Conservation (phyloP, 179 eudicot genomes). For the Beta macrorhiza region DNA sequence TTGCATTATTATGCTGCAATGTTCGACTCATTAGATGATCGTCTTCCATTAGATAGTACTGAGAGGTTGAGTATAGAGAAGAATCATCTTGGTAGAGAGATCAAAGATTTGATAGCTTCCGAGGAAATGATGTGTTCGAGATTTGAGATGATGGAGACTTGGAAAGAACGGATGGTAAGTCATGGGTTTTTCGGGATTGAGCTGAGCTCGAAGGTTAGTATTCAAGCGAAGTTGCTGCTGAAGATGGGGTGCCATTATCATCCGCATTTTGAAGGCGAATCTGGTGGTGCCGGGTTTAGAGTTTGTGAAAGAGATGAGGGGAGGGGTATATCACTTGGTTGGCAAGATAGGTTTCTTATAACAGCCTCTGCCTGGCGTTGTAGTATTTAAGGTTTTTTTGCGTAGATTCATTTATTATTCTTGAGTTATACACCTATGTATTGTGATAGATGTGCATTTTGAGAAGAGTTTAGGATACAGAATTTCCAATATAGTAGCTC, state of each 20-base stretch:
- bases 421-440: no score
- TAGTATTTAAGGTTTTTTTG: conserved; percentile 14
- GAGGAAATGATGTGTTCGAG: conserved; percentile 32
- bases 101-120: conserved; percentile 42
- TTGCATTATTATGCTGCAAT: conserved; percentile 73
- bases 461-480: no score
- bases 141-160: conserved; percentile 59
- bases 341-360: conserved; percentile 69
- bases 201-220: conserved; percentile 51
- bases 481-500: no score
- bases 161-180: conserved; percentile 62
- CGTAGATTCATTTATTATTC: no score
- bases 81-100: conserved; percentile 61
- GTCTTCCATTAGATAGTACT: conserved; percentile 54
- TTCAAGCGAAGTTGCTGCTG: conserved; percentile 68
- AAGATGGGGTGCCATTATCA: conserved; percentile 61
- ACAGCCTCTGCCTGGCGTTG: conserved; percentile 72
- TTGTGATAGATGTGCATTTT: no score
- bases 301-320: conserved; percentile 55
- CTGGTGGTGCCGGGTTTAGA: conserved; percentile 56
- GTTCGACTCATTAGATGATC: conserved; percentile 75
- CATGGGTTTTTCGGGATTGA: conserved; percentile 52
- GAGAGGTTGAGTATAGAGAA: conserved; percentile 71
- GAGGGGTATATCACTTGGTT: conserved; percentile 58
- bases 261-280: conserved; percentile 45